Evolutionary conservation across 2,329 filamentous ascomycete genomes (phyloP).

Genomic region (Calycina herbarum): DNA sequence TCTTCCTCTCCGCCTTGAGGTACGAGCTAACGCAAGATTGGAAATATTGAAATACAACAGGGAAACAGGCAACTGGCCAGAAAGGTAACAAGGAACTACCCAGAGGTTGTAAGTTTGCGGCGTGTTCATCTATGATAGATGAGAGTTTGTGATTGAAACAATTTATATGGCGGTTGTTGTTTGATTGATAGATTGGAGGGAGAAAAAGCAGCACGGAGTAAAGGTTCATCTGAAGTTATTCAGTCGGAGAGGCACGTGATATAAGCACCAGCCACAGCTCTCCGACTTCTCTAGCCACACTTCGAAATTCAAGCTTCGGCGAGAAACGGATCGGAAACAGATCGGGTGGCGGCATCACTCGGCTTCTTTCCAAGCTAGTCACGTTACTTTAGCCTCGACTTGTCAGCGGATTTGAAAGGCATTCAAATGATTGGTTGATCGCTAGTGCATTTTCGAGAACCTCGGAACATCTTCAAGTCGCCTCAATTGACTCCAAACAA

Average conservation of each 20-base stretch:
- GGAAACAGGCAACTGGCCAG: not conserved
- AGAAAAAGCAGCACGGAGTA: not conserved
- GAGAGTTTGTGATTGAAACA: not conserved
- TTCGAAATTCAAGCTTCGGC: not conserved
- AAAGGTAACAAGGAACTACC: not conserved
- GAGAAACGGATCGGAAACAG: not conserved
- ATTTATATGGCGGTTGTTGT: not conserved
- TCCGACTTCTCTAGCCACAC: not conserved
- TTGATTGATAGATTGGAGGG: not conserved
- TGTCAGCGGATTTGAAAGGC: not conserved
- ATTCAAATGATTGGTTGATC: slow-evolving; percentile 23
- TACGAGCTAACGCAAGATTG: not conserved
- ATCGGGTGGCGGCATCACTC: not conserved
- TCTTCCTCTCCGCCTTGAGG: not conserved
- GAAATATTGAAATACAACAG: not conserved
- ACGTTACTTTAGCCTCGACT: too few relatives aligned
- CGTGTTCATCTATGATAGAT: not conserved
- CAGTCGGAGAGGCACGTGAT: not conserved
- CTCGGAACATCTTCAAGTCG: slow-evolving; percentile 16
- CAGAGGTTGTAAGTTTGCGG: not conserved
- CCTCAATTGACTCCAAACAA: slow-evolving; percentile 21
- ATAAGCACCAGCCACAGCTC: not conserved
- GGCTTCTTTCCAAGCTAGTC: not conserved
- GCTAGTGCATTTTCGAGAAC: slow-evolving; percentile 24
- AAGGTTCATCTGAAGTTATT: not conserved